These are phyloP conservation scores for Erodium moschatum DNA, from an alignment of 441 rosid species.

Conservation along the genomic window DNA sequence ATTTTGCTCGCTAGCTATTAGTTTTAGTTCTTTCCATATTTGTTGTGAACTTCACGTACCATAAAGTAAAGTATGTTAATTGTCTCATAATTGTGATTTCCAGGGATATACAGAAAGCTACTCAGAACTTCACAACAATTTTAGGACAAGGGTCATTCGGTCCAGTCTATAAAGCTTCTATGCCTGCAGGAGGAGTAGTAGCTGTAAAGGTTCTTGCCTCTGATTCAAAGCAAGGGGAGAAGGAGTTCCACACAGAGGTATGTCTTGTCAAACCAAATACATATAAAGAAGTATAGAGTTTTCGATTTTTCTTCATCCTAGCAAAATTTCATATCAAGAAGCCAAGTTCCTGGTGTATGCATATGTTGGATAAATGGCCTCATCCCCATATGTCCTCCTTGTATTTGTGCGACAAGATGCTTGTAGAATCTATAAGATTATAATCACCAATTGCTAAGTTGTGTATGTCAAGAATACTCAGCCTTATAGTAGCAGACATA, in stretches of 20 bases:
- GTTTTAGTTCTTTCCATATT: not conserved
- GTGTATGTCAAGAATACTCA: not conserved
- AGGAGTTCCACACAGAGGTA: constrained; percentile 95
- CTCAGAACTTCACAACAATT: constrained; percentile 72
- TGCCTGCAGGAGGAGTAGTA: constrained; percentile 52
- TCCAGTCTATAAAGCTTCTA: constrained; percentile 71
- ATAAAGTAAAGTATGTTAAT: not conserved
- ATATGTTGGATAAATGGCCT: constrained; percentile 1
- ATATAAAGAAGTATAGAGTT: not conserved
- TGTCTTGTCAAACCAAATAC: constrained; percentile 8
- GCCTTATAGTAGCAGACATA: not conserved
- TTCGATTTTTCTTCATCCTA: not conserved
- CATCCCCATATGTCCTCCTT: not conserved
- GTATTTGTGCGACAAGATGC: not conserved
- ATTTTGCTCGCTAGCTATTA: not conserved
- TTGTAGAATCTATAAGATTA: not conserved
- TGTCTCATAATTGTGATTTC: constrained; percentile 19
- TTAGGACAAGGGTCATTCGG: constrained; percentile 94
- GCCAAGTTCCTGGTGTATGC: not conserved
- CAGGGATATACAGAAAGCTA: constrained; percentile 95
- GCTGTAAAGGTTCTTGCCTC: constrained; percentile 95
- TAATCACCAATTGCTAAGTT: not conserved
- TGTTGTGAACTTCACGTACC: not conserved
- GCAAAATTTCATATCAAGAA: not conserved
- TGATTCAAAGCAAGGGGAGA: constrained; percentile 84